phyloP scores from a whole-genome alignment of 2,329 filamentous ascomycete species.

The Salinomyces thailandicus region DNA sequence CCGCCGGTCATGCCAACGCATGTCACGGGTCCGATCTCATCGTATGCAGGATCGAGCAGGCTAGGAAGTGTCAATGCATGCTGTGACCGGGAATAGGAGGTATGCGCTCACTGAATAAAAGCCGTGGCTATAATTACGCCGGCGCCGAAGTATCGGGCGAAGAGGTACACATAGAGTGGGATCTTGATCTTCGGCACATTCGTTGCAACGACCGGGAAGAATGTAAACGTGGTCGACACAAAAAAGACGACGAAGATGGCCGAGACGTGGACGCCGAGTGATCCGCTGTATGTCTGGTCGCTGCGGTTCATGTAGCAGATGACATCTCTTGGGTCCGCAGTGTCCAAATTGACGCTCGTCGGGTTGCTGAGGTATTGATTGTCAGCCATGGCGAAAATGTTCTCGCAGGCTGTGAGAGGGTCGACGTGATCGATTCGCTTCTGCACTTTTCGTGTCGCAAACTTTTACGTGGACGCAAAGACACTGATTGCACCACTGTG shows the following conservation, averaged over 20 bases:
- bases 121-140: constrained; percentile 40
- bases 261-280: constrained; percentile 33
- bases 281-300: constrained; percentile 46
- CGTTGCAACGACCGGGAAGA: constrained; percentile 40
- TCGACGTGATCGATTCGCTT: not conserved
- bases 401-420: not conserved
- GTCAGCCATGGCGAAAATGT: not conserved
- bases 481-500: not conserved
- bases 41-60: constrained; percentile 13
- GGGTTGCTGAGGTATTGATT: constrained; percentile 1
- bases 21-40: constrained; percentile 27
- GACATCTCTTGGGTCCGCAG: constrained; percentile 27
- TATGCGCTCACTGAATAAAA: constrained; percentile 35
- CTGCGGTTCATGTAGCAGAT: constrained; percentile 41
- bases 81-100: not conserved
- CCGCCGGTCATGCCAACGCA: constrained; percentile 45
- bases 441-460: not conserved
- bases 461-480: not conserved
- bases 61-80: constrained; percentile 1
- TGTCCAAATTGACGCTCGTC: constrained; percentile 5
- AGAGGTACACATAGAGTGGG: constrained; percentile 36
- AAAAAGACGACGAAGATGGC: constrained; percentile 37
- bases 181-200: constrained; percentile 28
- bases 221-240: constrained; percentile 31
- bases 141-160: constrained; percentile 38